Percentiles rank a stretch among this genome's conserved stretches.
These are phyloP conservation scores for Akanthomyces uredinophilus DNA, from an alignment of 2,329 filamentous ascomycete species.

Conservation along the genomic window DNA sequence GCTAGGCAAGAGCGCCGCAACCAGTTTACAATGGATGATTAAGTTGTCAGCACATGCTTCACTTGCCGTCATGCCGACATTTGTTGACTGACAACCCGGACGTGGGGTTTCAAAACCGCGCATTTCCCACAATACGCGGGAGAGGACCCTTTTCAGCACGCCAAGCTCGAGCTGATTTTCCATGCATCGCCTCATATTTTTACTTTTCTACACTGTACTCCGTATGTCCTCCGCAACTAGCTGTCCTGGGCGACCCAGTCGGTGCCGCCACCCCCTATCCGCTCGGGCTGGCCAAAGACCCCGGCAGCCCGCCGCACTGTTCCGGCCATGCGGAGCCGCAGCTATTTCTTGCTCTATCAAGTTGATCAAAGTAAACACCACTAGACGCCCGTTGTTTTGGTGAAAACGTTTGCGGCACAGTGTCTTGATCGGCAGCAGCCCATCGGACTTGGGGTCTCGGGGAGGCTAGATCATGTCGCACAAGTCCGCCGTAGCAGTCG, in stretches of 20 bases:
- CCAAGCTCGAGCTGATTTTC: not conserved
- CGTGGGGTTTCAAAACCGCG: not conserved
- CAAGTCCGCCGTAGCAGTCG: no score
- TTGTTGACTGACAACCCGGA: no score
- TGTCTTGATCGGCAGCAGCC: not conserved
- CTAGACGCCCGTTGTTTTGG: not conserved
- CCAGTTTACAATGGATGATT: no score
- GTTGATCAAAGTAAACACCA: not conserved
- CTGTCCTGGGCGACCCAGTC: not conserved
- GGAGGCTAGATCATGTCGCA: not conserved
- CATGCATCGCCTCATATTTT: not conserved
- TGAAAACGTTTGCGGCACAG: not conserved
- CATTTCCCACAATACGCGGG: not conserved
- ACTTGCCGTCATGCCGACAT: not conserved
- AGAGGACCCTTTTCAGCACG: not conserved
- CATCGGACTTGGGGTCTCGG: not conserved
- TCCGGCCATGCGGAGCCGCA: not conserved
- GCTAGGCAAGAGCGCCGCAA: not conserved
- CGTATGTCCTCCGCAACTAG: not conserved
- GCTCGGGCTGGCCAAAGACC: constrained; percentile 10
- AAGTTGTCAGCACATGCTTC: not conserved
- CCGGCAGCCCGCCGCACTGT: not conserved
- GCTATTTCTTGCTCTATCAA: not conserved
- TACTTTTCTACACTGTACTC: not conserved
- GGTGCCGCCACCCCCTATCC: constrained; percentile 6